Conservation (phyloP, 495 filamentous ascomycete species). For the Penicillium tannophilum region DNA sequence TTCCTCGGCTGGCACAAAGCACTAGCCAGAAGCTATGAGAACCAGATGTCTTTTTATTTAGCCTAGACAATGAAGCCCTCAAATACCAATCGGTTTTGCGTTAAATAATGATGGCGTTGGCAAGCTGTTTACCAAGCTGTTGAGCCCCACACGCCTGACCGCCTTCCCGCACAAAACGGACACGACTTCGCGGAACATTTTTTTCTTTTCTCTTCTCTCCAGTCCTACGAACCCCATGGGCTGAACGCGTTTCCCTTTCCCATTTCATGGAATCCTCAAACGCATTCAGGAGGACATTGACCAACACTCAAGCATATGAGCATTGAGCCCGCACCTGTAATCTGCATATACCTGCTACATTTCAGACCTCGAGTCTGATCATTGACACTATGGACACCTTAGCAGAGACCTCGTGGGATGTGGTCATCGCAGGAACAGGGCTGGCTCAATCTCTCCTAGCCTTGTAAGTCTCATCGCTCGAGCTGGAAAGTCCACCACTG, state of each 20-base stretch:
- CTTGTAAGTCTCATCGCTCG: conserved; percentile 62
- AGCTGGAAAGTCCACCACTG: conserved; percentile 54
- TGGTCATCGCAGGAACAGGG: conserved; percentile 87
- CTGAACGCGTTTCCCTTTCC: conserved; percentile 13
- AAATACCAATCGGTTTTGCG: too few relatives aligned
- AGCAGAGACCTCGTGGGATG: conserved; percentile 83
- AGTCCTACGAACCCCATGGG: conserved; percentile 19
- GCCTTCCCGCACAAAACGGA: conserved; percentile 24
- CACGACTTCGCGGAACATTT: conserved; percentile 11
- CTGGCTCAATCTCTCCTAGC: conserved; percentile 89
- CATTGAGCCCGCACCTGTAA: conserved; percentile 16
- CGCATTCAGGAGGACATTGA: background rate
- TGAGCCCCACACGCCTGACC: conserved; percentile 9
- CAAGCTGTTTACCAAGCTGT: too few relatives aligned
- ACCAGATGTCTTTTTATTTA: background rate
- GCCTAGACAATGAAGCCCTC: too few relatives aligned
- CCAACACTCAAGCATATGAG: background rate
- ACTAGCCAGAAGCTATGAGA: background rate
- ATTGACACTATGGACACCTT: conserved; percentile 71
- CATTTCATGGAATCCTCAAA: background rate
- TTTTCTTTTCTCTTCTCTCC: conserved; percentile 12
- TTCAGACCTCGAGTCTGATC: conserved; percentile 7
- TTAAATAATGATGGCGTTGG: too few relatives aligned
- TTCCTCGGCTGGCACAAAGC: conserved; percentile 5
- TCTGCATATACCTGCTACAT: conserved; percentile 31